Evolutionary conservation across 108 stramenopile species (phyloP), one percentile per base, ranked within the genome.

Genomic region (Conticribra weissflogii): DNA sequence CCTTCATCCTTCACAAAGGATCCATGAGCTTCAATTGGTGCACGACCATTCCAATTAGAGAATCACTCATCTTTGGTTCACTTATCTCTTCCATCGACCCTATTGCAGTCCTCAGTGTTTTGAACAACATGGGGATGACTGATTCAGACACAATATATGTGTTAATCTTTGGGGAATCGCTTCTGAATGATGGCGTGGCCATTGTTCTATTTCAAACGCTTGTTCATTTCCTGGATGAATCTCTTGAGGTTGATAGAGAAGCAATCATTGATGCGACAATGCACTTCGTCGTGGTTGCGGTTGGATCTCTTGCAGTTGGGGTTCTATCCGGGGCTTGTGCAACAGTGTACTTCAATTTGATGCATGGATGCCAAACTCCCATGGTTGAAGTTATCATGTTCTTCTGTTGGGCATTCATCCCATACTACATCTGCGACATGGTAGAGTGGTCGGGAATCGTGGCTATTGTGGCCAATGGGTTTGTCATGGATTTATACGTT

Each of bases 171-270:
- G 98, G 98, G 7, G 98, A 98, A 80, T 77, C 82, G 3, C 73
- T 98, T n/a, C 72, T 98, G 60, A 98, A 97, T 69, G 98, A 98
- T 74, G 98, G 96, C 14, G 93, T 98, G 33, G 90, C 96, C 78
- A 87, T 89, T 71, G 88, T 80, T 61, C 80, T 80, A 9, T 96
- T 91, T 66, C 78, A 95, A 49, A 97, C 96, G 16, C 68, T 96
- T 19, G 83, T 91, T 3, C 88, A 94, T 56, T 96, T 96, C 69
- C 60, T 96, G 48, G 88, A 91, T 74, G 86, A 86, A n/a, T 66
- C 83, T 12, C 68, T 91, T 52, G 64, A 85, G 36, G 84, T 90
- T 51, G 88, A 93, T 71, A 56, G 70, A 19, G 72, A 82, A 5
- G 88, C 85, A 14, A 64, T 88, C 19, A 33, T 67, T 15, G 86